Evolutionary conservation across 2,329 filamentous ascomycete genomes (phyloP).

Genomic region (Diplodia corticola): DNA sequence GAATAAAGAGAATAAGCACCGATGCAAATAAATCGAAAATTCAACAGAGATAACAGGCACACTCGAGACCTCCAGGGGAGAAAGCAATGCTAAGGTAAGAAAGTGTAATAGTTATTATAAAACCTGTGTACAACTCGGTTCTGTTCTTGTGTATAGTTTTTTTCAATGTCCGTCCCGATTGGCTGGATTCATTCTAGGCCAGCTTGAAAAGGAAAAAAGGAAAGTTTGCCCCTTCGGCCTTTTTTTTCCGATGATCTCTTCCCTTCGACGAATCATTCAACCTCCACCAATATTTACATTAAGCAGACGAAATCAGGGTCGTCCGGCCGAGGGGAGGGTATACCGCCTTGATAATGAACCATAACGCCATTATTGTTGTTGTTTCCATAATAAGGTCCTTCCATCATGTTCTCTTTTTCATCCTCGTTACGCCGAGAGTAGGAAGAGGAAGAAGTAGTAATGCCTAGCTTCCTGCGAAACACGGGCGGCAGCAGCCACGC

Average conservation of each 20-base stretch:
- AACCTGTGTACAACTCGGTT: slow-evolving; percentile 3
- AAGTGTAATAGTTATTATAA: slow-evolving; percentile 12
- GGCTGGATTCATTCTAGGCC: not conserved
- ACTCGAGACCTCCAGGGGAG: not conserved
- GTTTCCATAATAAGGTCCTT: not conserved
- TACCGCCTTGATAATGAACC: slow-evolving; percentile 1
- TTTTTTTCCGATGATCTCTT: not conserved
- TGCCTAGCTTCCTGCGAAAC: not conserved
- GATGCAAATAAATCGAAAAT: not conserved
- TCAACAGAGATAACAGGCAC: not conserved
- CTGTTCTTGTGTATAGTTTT: not conserved
- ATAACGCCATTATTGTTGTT: slow-evolving; percentile 5
- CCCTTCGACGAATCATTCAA: too few species aligned
- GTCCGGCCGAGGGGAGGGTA: slow-evolving; percentile 11
- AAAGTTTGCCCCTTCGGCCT: not conserved
- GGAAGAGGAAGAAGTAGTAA: not conserved
- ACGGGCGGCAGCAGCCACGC: slow-evolving; percentile 1
- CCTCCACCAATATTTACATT: slow-evolving; percentile 16
- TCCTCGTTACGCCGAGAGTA: slow-evolving; percentile 4
- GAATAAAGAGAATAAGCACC: too few species aligned
- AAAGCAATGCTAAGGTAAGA: not conserved
- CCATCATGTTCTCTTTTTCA: slow-evolving; percentile 2
- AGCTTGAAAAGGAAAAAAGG: not conserved
- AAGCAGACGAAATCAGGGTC: slow-evolving; percentile 1
- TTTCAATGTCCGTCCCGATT: not conserved